Conservation (phyloP, 495 filamentous ascomycete species). For the Poronia punctata region DNA sequence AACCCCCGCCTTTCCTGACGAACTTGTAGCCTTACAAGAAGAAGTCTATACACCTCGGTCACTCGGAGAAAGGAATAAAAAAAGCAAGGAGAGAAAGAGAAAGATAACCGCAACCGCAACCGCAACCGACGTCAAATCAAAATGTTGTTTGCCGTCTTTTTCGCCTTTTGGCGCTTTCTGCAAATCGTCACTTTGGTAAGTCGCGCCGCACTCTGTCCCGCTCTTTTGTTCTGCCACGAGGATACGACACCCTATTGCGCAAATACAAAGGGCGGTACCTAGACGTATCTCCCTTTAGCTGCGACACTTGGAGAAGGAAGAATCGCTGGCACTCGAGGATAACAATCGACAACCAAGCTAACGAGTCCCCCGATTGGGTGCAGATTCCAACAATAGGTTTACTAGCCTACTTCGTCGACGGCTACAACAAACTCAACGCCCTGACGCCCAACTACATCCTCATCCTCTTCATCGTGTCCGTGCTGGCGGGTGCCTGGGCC, state of each 20-base stretch:
- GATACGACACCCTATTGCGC: too few species aligned
- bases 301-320: too few species aligned
- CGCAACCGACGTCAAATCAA: constrained; percentile 19
- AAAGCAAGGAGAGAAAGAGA: neutral
- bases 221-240: neutral
- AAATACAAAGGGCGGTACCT: too few species aligned
- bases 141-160: constrained; percentile 74
- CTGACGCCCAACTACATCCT: constrained; percentile 77
- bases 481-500: constrained; percentile 72
- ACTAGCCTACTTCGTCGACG: constrained; percentile 78
- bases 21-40: too few species aligned
- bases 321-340: neutral
- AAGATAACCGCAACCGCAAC: neutral
- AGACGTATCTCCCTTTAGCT: too few species aligned
- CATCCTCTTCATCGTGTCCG: constrained; percentile 83
- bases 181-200: constrained; percentile 71
- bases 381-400: constrained; percentile 83
- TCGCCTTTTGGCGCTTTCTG: constrained; percentile 74
- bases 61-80: too few species aligned
- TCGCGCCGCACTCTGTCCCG: neutral
- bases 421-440: constrained; percentile 58
- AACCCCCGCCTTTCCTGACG: too few species aligned
- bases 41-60: too few species aligned
- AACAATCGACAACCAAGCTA: constrained; percentile 1
- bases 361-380: constrained; percentile 2